Base-by-base conservation (phyloP, 2,329 filamentous ascomycete species). In the Didymella sp. region DNA sequence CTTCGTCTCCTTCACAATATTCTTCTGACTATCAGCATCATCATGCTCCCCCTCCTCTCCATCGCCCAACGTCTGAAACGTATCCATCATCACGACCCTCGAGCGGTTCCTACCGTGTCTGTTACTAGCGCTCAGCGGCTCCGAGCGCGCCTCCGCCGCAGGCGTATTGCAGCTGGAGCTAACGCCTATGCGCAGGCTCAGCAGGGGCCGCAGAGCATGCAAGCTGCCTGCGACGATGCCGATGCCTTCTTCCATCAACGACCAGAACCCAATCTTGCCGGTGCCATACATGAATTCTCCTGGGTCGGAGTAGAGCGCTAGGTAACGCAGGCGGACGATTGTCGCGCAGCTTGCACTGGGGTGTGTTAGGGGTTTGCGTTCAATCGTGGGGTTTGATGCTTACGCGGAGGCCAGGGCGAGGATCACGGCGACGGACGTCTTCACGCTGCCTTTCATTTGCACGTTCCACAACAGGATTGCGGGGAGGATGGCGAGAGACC, bases 141-240 rank as follows among this genome's bases (percentile, higher is more conserved):
- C 72, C 46, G 55, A 59, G 55, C 30, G 46, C 37, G 37, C 65
- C 51, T 7, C 70, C 6, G 21, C 50, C 5, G 12, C 35, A 61
- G 31, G 73, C 55, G 48, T 67, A 66, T 49, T 58, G 22, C 56
- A 51, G 44, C 58, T 60, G 1, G 59, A 58, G 25, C 51, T 60
- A 22, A 67, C 45, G 15, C 46, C 44, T 31, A 67, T 58, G 17
- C 51, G 54, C 4, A 67, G 51, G 31, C 61, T 64, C 4, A 80
- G 74, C n/a, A 81, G 63, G 6, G 78, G 78, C 0, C 78, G 77
- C n/a, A 81, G 74, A 3, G 77, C 74, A 2, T 77, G 76, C 22
- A 80, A 67, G 19, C 77, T 79, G 11, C 78, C 80, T 13, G 80
- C 78, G 7, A 78, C 73, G 57, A 82, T 78, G 19, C 80, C 80